Conservation (phyloP, 768 basidiomycete species). For the Naganishia friedmannii region DNA sequence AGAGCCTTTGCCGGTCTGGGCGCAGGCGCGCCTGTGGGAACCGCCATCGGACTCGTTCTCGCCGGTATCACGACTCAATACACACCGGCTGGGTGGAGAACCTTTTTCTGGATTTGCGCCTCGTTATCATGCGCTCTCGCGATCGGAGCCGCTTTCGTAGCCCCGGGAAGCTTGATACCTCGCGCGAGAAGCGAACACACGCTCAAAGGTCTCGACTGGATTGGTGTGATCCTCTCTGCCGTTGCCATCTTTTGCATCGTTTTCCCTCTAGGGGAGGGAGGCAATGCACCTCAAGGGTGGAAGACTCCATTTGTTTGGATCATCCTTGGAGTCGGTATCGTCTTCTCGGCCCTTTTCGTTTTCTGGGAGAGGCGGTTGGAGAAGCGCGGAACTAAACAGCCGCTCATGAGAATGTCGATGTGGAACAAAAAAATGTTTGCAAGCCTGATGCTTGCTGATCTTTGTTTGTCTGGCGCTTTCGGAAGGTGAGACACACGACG, state of each 20-base stretch:
- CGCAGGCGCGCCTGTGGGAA: slow-evolving; percentile 3
- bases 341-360: slow-evolving; percentile 1
- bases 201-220: slow-evolving; percentile 13
- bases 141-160: background rate
- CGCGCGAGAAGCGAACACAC: slow-evolving; percentile 1
- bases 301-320: slow-evolving; percentile 6
- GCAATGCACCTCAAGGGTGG: slow-evolving; percentile 2
- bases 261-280: background rate
- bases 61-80: slow-evolving; percentile 4
- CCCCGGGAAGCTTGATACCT: slow-evolving; percentile 8
- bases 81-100: slow-evolving; percentile 7
- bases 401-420: slow-evolving; percentile 14
- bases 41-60: slow-evolving; percentile 9
- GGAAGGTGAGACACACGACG: background rate
- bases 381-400: background rate
- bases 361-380: slow-evolving; percentile 6
- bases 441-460: slow-evolving; percentile 10
- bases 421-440: slow-evolving; percentile 5
- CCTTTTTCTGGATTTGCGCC: slow-evolving; percentile 8
- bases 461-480: slow-evolving; percentile 4
- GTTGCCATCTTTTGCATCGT: slow-evolving; percentile 5
- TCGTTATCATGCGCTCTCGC: background rate
- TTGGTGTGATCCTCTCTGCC: background rate
- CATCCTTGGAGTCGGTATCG: background rate
- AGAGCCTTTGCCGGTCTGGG: slow-evolving; percentile 6